Evolutionary conservation across 2,329 filamentous ascomycete species (phyloP), one percentile per base, ranked within the genome.

Genomic region (Phialemoniopsis sp.): DNA sequence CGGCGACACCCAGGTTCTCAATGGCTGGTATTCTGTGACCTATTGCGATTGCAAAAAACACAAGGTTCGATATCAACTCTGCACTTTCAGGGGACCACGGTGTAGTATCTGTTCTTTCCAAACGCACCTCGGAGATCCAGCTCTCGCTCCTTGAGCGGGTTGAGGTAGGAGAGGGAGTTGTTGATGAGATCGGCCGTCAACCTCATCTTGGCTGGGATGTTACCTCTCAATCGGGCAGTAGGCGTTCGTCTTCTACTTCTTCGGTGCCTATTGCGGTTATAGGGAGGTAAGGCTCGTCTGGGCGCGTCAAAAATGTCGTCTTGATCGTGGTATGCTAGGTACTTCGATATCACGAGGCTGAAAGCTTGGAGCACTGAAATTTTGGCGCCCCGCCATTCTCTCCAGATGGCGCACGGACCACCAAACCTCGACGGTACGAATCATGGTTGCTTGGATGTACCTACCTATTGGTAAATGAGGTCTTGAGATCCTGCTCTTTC

Each of bases 81-180:
- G 85, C 78, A 82, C 82, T 66, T 62, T 26, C 21, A 26, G 21
- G 21, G 61, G 58, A 60, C 53, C 57, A 59, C 81, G 80, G 81
- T 89, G 87, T 87, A 95, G 89, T 81, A 95, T 93, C 89, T 91
- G 87, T 76, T 82, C 89, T 89, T 95, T 89, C 86, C 86, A 80
- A 32, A 78, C 89, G 82, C 87, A 97, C 93, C 93, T 95, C 93
- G 84, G 58, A 98, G 88, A 76, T 97, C 90, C 65, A 98, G 82
- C 80, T 98, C 93, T 67, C 93, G 89, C 78, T 98, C 93, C 72
- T 93, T 95, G 66, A 98, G 80, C 63, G 91, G 90, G 70, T 97
- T 98, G 69, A 97, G 86, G 77, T 96, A 98, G 64, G 91, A 96
- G 53, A 95, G 85, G 61, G 93, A 95, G 66, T 81, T 83, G 67